phyloP scores from a whole-genome alignment of 306 rosid genomes.

The Cucurbita ficifolia region DNA sequence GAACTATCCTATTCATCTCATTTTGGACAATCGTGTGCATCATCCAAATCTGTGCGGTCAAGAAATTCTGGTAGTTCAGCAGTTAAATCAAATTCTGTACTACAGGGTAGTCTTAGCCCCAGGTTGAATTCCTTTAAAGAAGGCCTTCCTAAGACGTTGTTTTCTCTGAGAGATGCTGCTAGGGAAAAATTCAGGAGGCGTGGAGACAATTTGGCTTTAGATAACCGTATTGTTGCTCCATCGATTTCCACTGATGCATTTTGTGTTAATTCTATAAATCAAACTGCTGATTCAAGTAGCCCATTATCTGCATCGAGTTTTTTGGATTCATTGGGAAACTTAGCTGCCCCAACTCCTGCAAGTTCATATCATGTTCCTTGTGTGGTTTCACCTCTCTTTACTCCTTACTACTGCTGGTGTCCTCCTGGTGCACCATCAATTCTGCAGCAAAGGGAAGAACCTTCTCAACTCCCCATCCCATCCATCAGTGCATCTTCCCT shows the following conservation, averaged over 20 bases:
- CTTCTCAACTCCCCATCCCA: conserved; percentile 24
- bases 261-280: conserved; percentile 16
- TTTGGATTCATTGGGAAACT: conserved; percentile 46
- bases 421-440: conserved; percentile 50
- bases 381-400: conserved; percentile 44
- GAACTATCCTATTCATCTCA: conserved; percentile 26
- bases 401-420: conserved; percentile 92
- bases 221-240: conserved; percentile 28
- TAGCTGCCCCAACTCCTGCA: conserved; percentile 26
- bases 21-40: conserved; percentile 24
- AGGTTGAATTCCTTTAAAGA: conserved; percentile 84
- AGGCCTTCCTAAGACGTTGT: conserved; percentile 45
- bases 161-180: conserved; percentile 45
- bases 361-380: conserved; percentile 33
- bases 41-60: conserved; percentile 55
- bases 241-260: conserved; percentile 16
- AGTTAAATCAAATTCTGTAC: conserved; percentile 39
- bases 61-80: conserved; percentile 45
- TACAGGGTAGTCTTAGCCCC: conserved; percentile 77
- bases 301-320: conserved; percentile 34
- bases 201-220: conserved; percentile 34
- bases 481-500: conserved; percentile 21
- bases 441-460: conserved; percentile 29
- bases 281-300: conserved; percentile 16
- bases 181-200: conserved; percentile 65